Base-by-base conservation (phyloP, 345 rosid species). In the Erysimum cheiranthoides region DNA sequence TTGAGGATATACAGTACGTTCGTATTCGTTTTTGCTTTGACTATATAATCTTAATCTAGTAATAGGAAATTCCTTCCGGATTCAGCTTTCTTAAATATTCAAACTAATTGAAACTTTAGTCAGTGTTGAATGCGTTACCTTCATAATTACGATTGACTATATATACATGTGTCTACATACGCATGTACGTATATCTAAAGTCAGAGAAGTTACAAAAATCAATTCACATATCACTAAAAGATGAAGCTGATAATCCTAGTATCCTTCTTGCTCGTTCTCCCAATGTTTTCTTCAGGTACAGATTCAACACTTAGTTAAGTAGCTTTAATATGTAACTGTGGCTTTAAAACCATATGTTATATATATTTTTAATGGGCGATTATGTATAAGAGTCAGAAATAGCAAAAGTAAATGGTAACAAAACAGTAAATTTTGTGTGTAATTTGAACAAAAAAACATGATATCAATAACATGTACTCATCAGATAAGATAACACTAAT, bases 261-360 rank as follows among this genome's bases (percentile, higher is more conserved):
- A 61, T 61, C 75, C 2, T 69, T 69, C 58, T 61, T 76, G 70
- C 65, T 76, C 57, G 38, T 68, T 25, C 70, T 76, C 64, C 31
- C 74, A 40, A 38, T 69, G 50, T 61, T 68, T 16, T 43, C 74
- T 52, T 76, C 79, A 50, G 69, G 74, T 75, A 74, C 49, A 56
- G 16, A 66, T 51, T 70, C 35, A 11, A 57, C n/a, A 10, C 10
- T 28, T 17, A n/a, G n/a, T n/a, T n/a, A 40, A 10, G 32, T 18
- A 16, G 5, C 16, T 34, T 30, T 51, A 10, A 27, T 27, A n/a
- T 10, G 31, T 39, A 18, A 36, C 0, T 49, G 21, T 49, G 28
- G 28, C 8, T 49, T 8, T 17, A 18, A 49, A 49, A 8, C 56
- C 18, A 18, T 9, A 50, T 18, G 30, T 8, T 9, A 8, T 17